Evolutionary conservation across 2,329 filamentous ascomycete genomes (phyloP), one percentile per base, ranked within the genome.

Genomic region (Aspergillus sp.): DNA sequence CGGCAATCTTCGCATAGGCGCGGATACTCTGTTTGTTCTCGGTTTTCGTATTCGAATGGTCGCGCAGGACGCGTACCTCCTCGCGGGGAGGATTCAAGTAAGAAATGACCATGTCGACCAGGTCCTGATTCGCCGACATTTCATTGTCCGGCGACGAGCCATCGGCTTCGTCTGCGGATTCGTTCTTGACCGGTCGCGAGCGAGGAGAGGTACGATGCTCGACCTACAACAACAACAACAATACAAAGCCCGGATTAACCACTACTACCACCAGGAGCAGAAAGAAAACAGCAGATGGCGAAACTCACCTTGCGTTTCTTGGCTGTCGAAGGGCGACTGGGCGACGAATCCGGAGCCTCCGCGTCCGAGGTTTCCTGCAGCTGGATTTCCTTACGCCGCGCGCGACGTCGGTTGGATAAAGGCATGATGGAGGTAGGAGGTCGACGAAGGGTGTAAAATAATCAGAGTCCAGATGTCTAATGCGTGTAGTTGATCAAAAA

Each of bases 1-100:
- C 73, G 40, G 71, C 72, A 45, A 76, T 71, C 53, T 74, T 75
- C 27, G 73, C 73, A 52, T 74, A 76, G 30, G 73, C 73, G 42
- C 68, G 66, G 45, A 75, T 68, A 37, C 70, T 73, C 47, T 70
- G 64, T 43, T 69, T 68, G 40, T 70, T 71, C 46, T 68, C 67
- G 40, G 64, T 67, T 46, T 68, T 71, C 26, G 64, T 57, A 48
- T 75, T 74, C 26, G 70, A 68, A 49, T 74, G 66, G 39, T 74
- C 65, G 47, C 60, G 59, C 44, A 66, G 60, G 29, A 72, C 72
- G 47, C 66, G 66, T 39, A 73, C 60, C 40, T 68, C 66, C 27
- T 74, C 69, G 35, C 66, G 66, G 27, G 72, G 60, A 31, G 65
- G 60, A 38, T 61, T 67, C 13, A 76, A 59, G 47, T 66, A 72